Conservation (phyloP, 495 filamentous ascomycete genomes). For the Penicillium psychrofluorescens region DNA sequence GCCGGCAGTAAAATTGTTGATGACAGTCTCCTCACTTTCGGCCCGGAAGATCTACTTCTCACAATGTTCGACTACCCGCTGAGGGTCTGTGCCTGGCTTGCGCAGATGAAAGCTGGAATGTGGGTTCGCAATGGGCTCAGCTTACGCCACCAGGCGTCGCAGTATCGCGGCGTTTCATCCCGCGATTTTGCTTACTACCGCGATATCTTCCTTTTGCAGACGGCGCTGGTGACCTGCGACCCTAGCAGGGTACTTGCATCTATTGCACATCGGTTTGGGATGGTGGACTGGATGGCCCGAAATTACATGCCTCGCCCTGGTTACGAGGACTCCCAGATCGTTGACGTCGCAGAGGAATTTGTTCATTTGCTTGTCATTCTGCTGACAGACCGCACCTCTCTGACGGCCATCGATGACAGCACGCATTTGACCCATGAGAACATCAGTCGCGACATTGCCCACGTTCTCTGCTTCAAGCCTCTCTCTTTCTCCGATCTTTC, state of each 20-base stretch:
- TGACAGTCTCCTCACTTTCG: slow-evolving; percentile 17
- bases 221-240: slow-evolving; percentile 78
- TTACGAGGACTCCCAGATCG: slow-evolving; percentile 74
- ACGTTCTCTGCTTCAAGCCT: slow-evolving; percentile 92
- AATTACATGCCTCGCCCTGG: slow-evolving; percentile 60
- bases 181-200: slow-evolving; percentile 89
- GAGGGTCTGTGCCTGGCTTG: slow-evolving; percentile 89
- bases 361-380: slow-evolving; percentile 87
- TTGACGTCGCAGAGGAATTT: slow-evolving; percentile 94
- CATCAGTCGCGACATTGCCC: slow-evolving; percentile 82
- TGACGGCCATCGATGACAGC: slow-evolving; percentile 65
- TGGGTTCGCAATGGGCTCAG: slow-evolving; percentile 98
- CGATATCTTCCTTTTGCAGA: slow-evolving; percentile 91
- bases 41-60: slow-evolving; percentile 71
- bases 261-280: slow-evolving; percentile 83
- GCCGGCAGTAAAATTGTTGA: slow-evolving; percentile 6
- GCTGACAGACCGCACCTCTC: slow-evolving; percentile 76
- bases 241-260: slow-evolving; percentile 80
- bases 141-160: slow-evolving; percentile 86
- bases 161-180: slow-evolving; percentile 79
- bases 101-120: slow-evolving; percentile 96
- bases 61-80: slow-evolving; percentile 89
- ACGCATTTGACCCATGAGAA: slow-evolving; percentile 56
- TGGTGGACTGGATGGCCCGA: slow-evolving; percentile 84
- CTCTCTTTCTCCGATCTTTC: slow-evolving; percentile 88